These are phyloP conservation scores for Bonia amplexicaulis DNA, from an alignment of 176 grass and related monocot genomes.

Conservation along the genomic window DNA sequence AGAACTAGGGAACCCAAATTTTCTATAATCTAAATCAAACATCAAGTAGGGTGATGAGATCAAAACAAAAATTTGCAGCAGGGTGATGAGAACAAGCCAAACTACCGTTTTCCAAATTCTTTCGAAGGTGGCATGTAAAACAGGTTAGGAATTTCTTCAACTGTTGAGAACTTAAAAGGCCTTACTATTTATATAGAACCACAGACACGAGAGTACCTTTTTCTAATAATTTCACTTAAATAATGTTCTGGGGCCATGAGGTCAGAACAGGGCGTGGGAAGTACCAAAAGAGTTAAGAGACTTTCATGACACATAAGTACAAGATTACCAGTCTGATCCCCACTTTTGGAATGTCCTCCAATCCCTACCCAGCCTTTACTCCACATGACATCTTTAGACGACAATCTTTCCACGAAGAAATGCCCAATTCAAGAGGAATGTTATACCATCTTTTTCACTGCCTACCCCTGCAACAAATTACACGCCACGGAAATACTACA, in stretches of 20 bases:
- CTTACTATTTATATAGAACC: neutral
- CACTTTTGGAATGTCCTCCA: neutral
- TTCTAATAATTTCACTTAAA: neutral
- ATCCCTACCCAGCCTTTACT: neutral
- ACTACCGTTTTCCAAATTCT: neutral
- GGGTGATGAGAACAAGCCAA: neutral
- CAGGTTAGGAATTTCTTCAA: neutral
- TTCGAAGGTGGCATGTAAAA: neutral
- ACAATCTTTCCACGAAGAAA: neutral
- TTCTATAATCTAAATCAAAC: neutral
- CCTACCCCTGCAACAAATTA: neutral
- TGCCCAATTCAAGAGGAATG: neutral
- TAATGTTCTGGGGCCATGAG: conserved; percentile 1
- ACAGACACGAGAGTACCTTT: neutral
- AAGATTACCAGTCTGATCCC: conserved; percentile 23
- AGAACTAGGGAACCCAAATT: neutral
- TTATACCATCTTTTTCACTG: neutral
- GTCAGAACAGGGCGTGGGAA: neutral
- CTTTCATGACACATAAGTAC: conserved; percentile 18
- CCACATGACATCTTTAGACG: neutral
- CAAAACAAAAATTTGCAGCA: neutral
- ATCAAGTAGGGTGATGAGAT: neutral
- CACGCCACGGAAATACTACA: neutral
- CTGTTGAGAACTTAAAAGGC: neutral
- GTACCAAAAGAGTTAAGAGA: neutral